Base-by-base conservation (phyloP, 2,329 filamentous ascomycete species). In the Xylogone sp. region DNA sequence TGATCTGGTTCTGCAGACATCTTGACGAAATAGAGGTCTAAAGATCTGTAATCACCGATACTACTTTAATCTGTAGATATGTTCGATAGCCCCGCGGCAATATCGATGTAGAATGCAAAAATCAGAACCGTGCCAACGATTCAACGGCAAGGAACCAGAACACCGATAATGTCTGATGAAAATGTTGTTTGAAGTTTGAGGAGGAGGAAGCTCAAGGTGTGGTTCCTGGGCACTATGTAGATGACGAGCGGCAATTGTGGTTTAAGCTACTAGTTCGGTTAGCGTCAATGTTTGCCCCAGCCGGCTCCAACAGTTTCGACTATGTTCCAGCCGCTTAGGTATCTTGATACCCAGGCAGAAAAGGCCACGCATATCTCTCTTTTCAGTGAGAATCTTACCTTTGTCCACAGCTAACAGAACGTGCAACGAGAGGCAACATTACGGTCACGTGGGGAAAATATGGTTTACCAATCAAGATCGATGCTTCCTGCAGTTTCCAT, bases 1-100 rank as follows among this genome's bases (percentile, higher is more conserved):
- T 80, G 73, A 63, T 80, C 78, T 56, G 83, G 82, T 68, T 88
- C 83, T 60, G 83, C 72, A 71, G 86, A 83, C 88, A 91, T 91
- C 61, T 73, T 87, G 81, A 46, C 45, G n/a, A 51, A 43, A 45
- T 53, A 50, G 52, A 45, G 18, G 29, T 43, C 34, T 24, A 34
- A 18, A 39, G n/a, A 39, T 39, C 34, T 39, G 34, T 39, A 39
- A 39, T 39, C 34, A 7, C 24, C 24, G 34, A 18, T 39, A 39
- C n/a, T 39, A 39, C 34, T 39, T 39, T 5, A 18, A 18, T 18
- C n/a, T n/a, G n/a, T n/a, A n/a, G 34, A 13, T 7, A 16, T 39
- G n/a, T 39, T 39, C 34, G 34, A 39, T 39, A 39, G 13, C 34
- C 5, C 34, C 34, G 5, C n/a, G 12, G 34, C n/a, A 9, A 16